phyloP scores from a whole-genome alignment of 257 asterid genomes.

The Avicennia marina region DNA sequence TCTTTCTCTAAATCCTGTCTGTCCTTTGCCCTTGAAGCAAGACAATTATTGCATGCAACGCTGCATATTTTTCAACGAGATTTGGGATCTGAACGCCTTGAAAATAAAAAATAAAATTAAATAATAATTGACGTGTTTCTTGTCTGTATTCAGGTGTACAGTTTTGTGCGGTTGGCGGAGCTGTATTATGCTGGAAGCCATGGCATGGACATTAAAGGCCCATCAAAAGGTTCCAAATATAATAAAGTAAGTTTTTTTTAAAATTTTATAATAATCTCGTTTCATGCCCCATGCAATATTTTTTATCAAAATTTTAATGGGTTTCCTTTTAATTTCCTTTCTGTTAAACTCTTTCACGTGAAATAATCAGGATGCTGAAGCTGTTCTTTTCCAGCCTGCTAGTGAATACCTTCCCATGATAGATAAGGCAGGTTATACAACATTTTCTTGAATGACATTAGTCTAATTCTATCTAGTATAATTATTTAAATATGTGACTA shows the following conservation, averaged over 20 bases:
- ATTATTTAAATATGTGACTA: not conserved
- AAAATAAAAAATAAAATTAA: too few species aligned
- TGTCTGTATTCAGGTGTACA: constrained; percentile 47
- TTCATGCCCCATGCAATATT: not conserved
- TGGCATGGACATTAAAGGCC: constrained; percentile 99
- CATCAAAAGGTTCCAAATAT: constrained; percentile 73
- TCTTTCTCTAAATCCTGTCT: not conserved
- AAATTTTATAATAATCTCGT: not conserved
- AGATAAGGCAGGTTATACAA: constrained; percentile 54
- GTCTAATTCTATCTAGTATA: too few species aligned
- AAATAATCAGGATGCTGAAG: constrained; percentile 43
- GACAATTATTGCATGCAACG: too few species aligned
- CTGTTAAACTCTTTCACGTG: not conserved
- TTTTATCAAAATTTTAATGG: not conserved
- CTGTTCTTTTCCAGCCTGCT: constrained; percentile 78
- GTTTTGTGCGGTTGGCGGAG: constrained; percentile 86
- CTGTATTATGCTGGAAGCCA: constrained; percentile 99
- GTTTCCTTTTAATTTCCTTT: not conserved
- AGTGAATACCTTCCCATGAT: constrained; percentile 84
- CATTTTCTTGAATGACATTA: not conserved
- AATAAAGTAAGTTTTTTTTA: constrained; percentile 36
- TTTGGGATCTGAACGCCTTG: too few species aligned
- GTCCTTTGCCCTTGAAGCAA: too few species aligned
- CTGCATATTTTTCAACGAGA: too few species aligned
- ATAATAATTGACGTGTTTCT: too few species aligned